A percentile compares a stretch with the other conserved stretches of the same genome.
Conservation (phyloP, 1,284 basidiomycete genomes). For the Naganishia sp. region DNA sequence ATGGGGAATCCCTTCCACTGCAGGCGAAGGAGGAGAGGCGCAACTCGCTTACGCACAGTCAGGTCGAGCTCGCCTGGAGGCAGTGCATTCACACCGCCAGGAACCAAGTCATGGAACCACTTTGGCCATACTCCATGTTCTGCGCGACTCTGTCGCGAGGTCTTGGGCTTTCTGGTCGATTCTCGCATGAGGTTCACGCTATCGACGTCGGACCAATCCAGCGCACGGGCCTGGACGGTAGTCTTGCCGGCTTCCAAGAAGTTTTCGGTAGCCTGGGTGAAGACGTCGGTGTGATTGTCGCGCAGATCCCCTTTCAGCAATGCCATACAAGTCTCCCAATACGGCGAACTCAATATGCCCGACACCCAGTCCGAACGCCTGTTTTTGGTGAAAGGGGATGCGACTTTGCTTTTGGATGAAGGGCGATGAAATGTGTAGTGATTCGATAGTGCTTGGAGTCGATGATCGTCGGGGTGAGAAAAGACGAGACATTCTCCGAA, state of each 20-base stretch:
- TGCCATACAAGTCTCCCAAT: conserved; percentile 5
- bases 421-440: conserved; percentile 37
- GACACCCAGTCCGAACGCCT: conserved; percentile 25
- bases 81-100: conserved; percentile 25
- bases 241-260: conserved; percentile 29
- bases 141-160: conserved; percentile 14
- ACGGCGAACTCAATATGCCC: conserved; percentile 22
- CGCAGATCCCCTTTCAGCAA: background rate
- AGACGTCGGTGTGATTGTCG: background rate
- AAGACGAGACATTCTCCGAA: conserved; percentile 42
- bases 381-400: conserved; percentile 22
- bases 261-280: conserved; percentile 1
- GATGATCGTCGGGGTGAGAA: conserved; percentile 35
- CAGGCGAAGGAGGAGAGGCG: conserved; percentile 81
- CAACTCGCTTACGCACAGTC: conserved; percentile 78
- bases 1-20: conserved; percentile 88
- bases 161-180: background rate
- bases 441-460: conserved; percentile 34
- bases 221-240: conserved; percentile 63
- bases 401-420: conserved; percentile 6
- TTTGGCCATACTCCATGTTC: conserved; percentile 65
- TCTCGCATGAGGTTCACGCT: too few species aligned
- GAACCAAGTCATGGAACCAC: conserved; percentile 91
- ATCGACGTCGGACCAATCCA: conserved; percentile 64
- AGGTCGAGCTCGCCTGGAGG: conserved; percentile 67